Conservation (phyloP, 345 rosid genomes). For the Hirschfeldia incana region DNA sequence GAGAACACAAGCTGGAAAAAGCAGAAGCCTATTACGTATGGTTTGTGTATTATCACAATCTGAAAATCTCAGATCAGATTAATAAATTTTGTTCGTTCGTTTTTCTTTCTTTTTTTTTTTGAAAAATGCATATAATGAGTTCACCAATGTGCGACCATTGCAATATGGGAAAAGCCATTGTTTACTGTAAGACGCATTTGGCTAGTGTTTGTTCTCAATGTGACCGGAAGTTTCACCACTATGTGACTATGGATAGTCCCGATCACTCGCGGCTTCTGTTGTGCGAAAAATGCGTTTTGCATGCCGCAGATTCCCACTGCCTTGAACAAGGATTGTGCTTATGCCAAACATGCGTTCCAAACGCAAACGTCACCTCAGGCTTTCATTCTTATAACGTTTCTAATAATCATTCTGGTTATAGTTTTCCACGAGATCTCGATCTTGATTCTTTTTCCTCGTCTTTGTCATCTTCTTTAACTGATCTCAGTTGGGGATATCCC, state of each 20-base stretch:
- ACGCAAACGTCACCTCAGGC: not conserved
- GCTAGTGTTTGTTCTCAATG: slow-evolving; percentile 14
- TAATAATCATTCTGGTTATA: not conserved
- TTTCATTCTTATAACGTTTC: not conserved
- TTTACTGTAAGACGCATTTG: slow-evolving; percentile 1
- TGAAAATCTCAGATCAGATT: not conserved
- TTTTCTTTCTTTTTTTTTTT: not conserved
- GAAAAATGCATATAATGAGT: not conserved
- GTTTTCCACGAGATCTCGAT: slow-evolving; percentile 15
- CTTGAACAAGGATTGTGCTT: slow-evolving; percentile 1
- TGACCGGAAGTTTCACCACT: slow-evolving; percentile 14
- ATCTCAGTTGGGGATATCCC: not conserved
- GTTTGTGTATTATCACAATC: not conserved
- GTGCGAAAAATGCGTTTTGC: slow-evolving; percentile 10
- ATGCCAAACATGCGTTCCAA: slow-evolving; percentile 23
- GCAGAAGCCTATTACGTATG: not conserved
- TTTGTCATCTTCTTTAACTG: slow-evolving; percentile 4
- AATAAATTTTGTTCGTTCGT: not conserved
- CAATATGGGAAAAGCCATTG: not conserved
- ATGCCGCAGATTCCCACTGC: slow-evolving; percentile 2
- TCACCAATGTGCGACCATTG: slow-evolving; percentile 15
- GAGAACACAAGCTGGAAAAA: not conserved
- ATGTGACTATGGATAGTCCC: not conserved
- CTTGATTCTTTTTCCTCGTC: slow-evolving; percentile 8
- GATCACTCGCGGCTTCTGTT: not conserved